Base-by-base conservation (phyloP, 2,329 filamentous ascomycete genomes). In the Monilinia polystroma region DNA sequence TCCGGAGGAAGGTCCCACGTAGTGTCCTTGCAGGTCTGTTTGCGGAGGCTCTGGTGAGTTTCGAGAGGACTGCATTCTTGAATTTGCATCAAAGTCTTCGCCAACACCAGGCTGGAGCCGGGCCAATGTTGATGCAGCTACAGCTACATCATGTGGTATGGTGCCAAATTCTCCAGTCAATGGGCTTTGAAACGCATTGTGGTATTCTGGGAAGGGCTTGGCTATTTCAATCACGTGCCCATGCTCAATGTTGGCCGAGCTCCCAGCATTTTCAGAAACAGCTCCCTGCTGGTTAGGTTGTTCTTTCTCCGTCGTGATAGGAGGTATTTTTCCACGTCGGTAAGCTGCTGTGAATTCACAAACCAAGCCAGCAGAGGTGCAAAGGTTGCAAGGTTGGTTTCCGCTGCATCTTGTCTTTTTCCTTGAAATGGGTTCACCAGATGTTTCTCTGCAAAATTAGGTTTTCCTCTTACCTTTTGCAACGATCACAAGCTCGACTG, bases 271-370 rank as follows among this genome's bases (percentile, higher is more conserved):
- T 38, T 65, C 59, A 63, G 49, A 23, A 35, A 65, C 14, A 41
- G 10, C 32, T 45, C 32, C 29, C 2, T 35, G 29, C 2, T 41
- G 10, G 3, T 23, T 23, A 8, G 18, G 26, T 7, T 55, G 26
- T 18, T 54, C 29, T 41, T 58, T 51, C 20, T 58, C 29, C 10
- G 23, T 29, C 35, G 63, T 26, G 11, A 81, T 75, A 41, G 78
- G 77, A 10, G 81, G 80, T 45, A 80, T 67, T 69, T 81, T 75
- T 5, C 81, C 81, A 68, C 83, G 76, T 23, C 79, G 81, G 70
- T 85, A 85, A 0, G 78, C 77, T 26, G 82, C 81, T 32, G 80
- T 80, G 70, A 82, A 85, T 23, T 81, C 80, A 73, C 83, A 85
- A 18, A 26, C 59, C 23, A 49, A 57, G 7, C 43, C 43, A 38